Base-by-base conservation (phyloP, 208 protist species). In the Acanthamoeba castellanii region DNA sequence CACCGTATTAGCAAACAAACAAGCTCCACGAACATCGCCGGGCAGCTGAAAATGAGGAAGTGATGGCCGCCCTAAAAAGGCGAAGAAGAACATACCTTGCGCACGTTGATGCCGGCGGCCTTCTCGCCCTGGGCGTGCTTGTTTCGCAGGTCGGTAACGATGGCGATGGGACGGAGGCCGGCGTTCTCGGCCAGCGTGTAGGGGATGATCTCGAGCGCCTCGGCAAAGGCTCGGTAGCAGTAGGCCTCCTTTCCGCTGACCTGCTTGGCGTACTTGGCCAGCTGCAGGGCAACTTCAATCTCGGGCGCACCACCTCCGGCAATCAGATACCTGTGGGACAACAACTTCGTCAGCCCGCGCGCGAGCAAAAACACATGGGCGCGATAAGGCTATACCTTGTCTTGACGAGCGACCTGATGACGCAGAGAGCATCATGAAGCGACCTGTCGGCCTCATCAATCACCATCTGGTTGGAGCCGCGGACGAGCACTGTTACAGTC, bases 171-270 rank as follows among this genome's bases (percentile, higher is more conserved):
- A 92, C 99, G 97, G n/a, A 99, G 96, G 47, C 99, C 99, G 45
- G 99, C 99, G 96, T 99, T 99, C 97, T 99, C 99, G 52, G 99
- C 99, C 27, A 99, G 98, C 76, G 99, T 99, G 96, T 99, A 99
- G 52, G 99, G 99, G 91, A 99, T 99, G 45, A 99, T 97, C 96
- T 99, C 99, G 37, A 99, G 98, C 20, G 99, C 99, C 91, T 99
- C 98, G 66, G 99, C 99, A 96, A 99, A 99, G 50, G 98, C 98
- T 42, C 98, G 96, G 94, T 99, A 98, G 97, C 99, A 99, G 96
- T 99, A 99, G 14, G 94, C 95, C 50, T 98, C 95, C 34, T 98
- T 97, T 34, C 99, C 99, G 18, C 50, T 59, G n/a, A 99, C 76
- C 55, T 96, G 96, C 47, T 99, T 97, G n/a, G 99, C 97, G 81